Evolutionary conservation across 306 rosid genomes (phyloP).

Genomic region (Casuarina cunninghamiana): DNA sequence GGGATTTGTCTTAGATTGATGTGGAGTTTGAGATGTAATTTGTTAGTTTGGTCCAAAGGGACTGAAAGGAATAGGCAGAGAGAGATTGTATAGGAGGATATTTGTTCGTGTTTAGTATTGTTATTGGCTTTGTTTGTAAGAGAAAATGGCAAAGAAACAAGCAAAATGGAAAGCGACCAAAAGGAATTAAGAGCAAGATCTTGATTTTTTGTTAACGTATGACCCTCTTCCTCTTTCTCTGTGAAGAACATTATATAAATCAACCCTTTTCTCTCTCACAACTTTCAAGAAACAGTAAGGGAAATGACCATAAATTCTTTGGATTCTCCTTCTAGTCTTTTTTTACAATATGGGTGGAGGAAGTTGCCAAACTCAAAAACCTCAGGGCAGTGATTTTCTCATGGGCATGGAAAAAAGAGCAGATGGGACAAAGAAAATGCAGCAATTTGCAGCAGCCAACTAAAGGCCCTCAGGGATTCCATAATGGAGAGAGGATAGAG

Average conservation of each 20-base stretch:
- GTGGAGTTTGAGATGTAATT: slow-evolving; percentile 42
- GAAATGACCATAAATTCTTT: background rate
- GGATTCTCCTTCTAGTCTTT: background rate
- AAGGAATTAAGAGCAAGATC: slow-evolving; percentile 25
- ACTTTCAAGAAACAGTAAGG: background rate
- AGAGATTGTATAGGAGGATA: slow-evolving; percentile 80
- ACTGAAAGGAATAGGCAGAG: slow-evolving; percentile 46
- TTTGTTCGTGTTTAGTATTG: slow-evolving; percentile 35
- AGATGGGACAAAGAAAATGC: slow-evolving; percentile 1
- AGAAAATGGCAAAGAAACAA: slow-evolving; percentile 14
- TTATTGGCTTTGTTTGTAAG: slow-evolving; percentile 35
- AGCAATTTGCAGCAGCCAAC: slow-evolving; percentile 1
- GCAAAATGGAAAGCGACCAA: slow-evolving; percentile 13
- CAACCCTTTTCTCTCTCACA: slow-evolving; percentile 12
- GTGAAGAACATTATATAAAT: slow-evolving; percentile 8
- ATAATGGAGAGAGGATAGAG: background rate
- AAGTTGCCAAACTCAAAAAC: background rate
- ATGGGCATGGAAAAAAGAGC: background rate
- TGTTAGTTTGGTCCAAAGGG: slow-evolving; percentile 71
- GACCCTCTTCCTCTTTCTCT: background rate
- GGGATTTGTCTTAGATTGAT: slow-evolving; percentile 35
- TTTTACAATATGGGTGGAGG: slow-evolving; percentile 14
- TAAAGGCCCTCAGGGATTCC: background rate
- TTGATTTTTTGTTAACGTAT: slow-evolving; percentile 1
- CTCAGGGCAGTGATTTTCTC: background rate